phyloP scores from a whole-genome alignment of 306 rosid species.

The Neltuma alba region DNA sequence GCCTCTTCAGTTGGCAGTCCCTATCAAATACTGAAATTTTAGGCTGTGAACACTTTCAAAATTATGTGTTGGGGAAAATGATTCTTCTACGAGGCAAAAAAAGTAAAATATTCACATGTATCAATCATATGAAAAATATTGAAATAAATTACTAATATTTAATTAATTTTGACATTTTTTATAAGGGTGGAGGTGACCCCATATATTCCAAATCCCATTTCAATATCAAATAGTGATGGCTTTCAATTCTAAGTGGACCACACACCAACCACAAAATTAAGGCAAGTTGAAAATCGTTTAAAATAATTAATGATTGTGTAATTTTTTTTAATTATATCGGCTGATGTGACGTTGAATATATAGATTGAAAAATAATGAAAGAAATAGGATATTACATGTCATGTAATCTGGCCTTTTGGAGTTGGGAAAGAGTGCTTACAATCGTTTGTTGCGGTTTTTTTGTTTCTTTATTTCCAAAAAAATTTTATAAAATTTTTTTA shows the following conservation, averaged over 20 bases:
- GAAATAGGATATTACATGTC: neutral
- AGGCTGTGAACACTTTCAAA: neutral
- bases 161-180: neutral
- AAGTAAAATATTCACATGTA: neutral
- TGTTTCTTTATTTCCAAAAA: no score
- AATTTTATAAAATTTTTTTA: no score
- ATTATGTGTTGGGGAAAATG: neutral
- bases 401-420: neutral
- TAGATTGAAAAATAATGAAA: no score
- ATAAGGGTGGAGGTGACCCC: neutral
- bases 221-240: neutral
- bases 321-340: no score
- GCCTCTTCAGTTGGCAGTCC: constrained; percentile 9
- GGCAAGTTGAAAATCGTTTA: neutral
- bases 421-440: neutral
- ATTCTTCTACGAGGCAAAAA: no score
- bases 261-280: neutral
- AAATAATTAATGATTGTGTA: no score
- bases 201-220: neutral
- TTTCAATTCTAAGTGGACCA: neutral
- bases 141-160: neutral
- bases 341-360: no score
- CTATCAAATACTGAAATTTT: constrained; percentile 4
- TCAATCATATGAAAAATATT: neutral
- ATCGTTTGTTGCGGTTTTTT: no score